Evolutionary conservation across 1,284 basidiomycete species (phyloP), one percentile per base, ranked within the genome.

Genomic region (Heliocybe sulcata): DNA sequence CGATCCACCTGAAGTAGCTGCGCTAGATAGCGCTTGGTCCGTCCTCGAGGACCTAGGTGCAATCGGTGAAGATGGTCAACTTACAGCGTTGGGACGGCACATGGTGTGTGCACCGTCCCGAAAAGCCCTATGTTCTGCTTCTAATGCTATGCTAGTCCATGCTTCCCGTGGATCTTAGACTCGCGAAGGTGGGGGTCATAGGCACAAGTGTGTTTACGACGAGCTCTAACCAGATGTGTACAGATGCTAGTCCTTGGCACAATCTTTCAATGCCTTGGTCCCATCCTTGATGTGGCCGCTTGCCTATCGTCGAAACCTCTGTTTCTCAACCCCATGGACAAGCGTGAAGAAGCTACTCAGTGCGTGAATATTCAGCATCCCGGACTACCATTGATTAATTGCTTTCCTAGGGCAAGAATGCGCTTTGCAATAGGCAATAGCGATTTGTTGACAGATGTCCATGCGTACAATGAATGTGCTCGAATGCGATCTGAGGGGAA

Each of bases 221-320:
- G n/a, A 53, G 12, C 23, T 22, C 6, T 49, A 3, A 27, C 35
- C 26, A 3, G 6, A 29, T 2, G 23, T 47, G 3, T 33, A 14
- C 51, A 90, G 87, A 93, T 94, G 89, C 79, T 95, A n/a, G 80
- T 94, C 6, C 74, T 95, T 0, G 91, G 80, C 0, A 82, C 86
- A 1, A 80, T 93, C 47, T 93, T 95, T 71, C 81, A 81, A 60
- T 94, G 91, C 59, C 71, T 94, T 8, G 83, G 83, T 55, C 82
- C 83, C 51, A 76, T 90, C 22, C 75, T 94, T n/a, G 92, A 90
- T 1, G 80, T 93, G 35, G 87, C 87, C 1, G 90, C 92, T n/a
- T 76, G 83, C 59, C 71, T 97, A 50, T 94, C 92, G 1, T 90
- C 86, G 25, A 96, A 96, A 64, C 88, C 94, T 1, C 69, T 98